Conservation (phyloP, 1,139 yeast genomes). For the Zygotorulaspora mrakii region DNA sequence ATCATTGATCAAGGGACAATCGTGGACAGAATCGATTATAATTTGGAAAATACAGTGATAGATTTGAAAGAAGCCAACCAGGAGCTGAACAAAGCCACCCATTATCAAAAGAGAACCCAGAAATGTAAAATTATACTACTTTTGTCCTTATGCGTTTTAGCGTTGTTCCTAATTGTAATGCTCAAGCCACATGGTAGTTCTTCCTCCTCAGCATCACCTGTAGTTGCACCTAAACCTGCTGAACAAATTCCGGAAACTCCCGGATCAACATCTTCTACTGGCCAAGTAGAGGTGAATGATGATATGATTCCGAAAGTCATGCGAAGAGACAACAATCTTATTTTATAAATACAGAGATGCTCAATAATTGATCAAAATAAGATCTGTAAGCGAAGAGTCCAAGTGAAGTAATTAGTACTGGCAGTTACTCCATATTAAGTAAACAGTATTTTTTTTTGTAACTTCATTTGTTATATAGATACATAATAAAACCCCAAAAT, state of each 20-base stretch:
- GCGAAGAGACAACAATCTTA: no score
- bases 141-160: constrained; percentile 64
- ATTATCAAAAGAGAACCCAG: constrained; percentile 82
- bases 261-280: neutral
- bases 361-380: no score
- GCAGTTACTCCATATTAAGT: no score
- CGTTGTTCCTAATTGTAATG: constrained; percentile 65
- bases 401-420: no score
- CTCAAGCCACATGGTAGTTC: constrained; percentile 52
- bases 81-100: constrained; percentile 71
- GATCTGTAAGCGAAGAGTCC: no score
- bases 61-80: constrained; percentile 74
- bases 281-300: constrained; percentile 8
- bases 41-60: constrained; percentile 71
- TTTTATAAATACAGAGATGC: no score
- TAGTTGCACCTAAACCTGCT: constrained; percentile 12
- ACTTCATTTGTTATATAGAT: no score
- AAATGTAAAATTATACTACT: constrained; percentile 85
- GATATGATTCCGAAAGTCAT: constrained; percentile 6
- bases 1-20: constrained; percentile 95
- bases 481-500: neutral
- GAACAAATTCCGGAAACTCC: constrained; percentile 1
- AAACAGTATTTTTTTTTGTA: no score
- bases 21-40: constrained; percentile 88
- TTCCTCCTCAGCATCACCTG: constrained; percentile 15